Percentiles rank a stretch among this genome's conserved stretches.
phyloP scores from a whole-genome alignment of 306 rosid species.

The Trifolium subterraneum region DNA sequence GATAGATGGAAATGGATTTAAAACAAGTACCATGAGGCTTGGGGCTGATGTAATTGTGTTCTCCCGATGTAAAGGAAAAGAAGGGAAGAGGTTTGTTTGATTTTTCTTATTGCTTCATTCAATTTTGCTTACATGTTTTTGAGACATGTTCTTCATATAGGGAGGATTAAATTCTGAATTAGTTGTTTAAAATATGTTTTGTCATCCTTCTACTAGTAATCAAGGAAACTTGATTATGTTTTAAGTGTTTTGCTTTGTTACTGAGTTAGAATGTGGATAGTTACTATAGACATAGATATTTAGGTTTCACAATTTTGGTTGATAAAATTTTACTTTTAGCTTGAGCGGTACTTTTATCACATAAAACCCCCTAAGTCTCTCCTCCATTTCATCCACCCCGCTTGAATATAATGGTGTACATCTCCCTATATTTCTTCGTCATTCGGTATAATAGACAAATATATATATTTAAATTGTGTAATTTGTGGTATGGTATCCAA shows the following conservation, averaged over 20 bases:
- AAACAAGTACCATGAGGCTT: constrained; percentile 97
- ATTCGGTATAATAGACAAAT: background rate
- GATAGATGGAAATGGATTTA: constrained; percentile 98
- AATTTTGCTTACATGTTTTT: constrained; percentile 30
- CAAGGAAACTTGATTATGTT: background rate
- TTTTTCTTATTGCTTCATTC: constrained; percentile 34
- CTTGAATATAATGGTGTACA: background rate
- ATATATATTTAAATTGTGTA: too few relatives aligned
- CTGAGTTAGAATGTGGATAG: background rate
- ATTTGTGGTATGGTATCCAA: too few relatives aligned
- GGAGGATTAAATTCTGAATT: background rate
- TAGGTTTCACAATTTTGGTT: background rate
- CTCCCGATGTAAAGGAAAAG: constrained; percentile 73
- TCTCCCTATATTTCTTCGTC: background rate
- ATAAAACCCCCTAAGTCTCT: background rate
- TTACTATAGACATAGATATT: background rate
- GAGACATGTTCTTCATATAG: constrained; percentile 33
- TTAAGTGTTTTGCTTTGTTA: background rate
- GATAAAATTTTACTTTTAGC: background rate
- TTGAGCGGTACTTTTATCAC: background rate
- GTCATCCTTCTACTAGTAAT: constrained; percentile 4
- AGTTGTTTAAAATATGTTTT: background rate
- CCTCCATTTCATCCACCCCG: background rate
- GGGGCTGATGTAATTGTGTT: constrained; percentile 98
- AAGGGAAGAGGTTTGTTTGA: constrained; percentile 67